These are phyloP conservation scores for Nannochloropsis gaditana DNA, from an alignment of 108 stramenopile species.

Conservation along the genomic window DNA sequence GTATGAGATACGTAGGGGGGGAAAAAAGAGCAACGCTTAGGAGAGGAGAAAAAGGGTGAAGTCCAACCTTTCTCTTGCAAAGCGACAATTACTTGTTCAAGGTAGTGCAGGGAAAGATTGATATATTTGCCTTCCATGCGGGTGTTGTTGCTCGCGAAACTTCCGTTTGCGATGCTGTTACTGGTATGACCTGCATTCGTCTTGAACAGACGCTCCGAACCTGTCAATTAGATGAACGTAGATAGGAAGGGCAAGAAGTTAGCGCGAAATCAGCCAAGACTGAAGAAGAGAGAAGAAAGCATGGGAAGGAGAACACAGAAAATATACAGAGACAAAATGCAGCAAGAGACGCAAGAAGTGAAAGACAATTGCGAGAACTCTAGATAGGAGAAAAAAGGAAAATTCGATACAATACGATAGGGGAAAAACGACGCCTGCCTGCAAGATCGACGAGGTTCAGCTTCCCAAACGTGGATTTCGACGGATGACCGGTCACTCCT, in stretches of 20 bases:
- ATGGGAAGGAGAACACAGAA: too few species aligned
- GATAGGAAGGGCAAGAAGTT: not conserved
- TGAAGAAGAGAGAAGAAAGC: too few species aligned
- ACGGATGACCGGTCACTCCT: not conserved
- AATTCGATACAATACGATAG: not conserved
- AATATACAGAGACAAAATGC: too few species aligned
- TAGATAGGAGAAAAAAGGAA: not conserved
- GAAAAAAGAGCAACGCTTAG: too few species aligned
- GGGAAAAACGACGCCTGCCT: not conserved
- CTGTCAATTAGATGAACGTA: not conserved
- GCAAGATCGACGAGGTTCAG: conserved; percentile 21
- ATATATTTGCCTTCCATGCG: conserved; percentile 63
- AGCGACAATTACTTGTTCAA: conserved; percentile 68
- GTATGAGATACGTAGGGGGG: not conserved
- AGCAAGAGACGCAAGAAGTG: too few species aligned
- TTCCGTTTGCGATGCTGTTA: conserved; percentile 26
- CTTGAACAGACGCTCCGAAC: not conserved
- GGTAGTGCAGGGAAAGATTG: conserved; percentile 63
- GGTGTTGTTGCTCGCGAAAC: conserved; percentile 6
- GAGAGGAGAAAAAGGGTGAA: not conserved
- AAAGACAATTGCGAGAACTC: too few species aligned
- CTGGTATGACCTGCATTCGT: not conserved
- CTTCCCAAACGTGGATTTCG: conserved; percentile 10
- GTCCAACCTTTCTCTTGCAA: conserved; percentile 43
- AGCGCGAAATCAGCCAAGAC: too few species aligned